phyloP scores from a whole-genome alignment of 192 early-diverging fungal genomes.

The Backusella australiensis region DNA sequence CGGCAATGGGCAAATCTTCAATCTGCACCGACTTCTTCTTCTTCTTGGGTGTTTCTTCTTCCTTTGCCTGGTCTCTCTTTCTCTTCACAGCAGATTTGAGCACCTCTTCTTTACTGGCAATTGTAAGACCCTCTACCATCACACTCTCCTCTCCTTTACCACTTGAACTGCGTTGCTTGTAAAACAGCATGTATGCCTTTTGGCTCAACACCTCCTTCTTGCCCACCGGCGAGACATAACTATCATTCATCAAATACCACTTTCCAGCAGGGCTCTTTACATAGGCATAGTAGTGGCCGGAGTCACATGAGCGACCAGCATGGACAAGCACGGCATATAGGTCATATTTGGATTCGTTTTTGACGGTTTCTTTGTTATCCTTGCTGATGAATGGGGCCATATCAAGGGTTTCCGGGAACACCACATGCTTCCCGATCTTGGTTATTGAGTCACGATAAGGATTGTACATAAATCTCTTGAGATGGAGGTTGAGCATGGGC shows the following conservation, averaged over 20 bases:
- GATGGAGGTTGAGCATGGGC: conserved; percentile 68
- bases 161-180: conserved; percentile 41
- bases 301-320: conserved; percentile 63
- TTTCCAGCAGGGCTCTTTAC: conserved; percentile 72
- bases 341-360: conserved; percentile 44
- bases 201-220: conserved; percentile 65
- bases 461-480: conserved; percentile 81
- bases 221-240: conserved; percentile 56
- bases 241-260: conserved; percentile 84
- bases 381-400: conserved; percentile 61
- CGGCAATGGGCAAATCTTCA: not conserved
- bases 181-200: conserved; percentile 89
- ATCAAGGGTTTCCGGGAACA: conserved; percentile 61
- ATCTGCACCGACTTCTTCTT: not conserved
- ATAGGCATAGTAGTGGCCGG: conserved; percentile 88
- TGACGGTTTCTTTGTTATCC: conserved; percentile 17
- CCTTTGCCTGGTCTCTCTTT: not conserved
- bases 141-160: not conserved
- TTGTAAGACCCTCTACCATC: not conserved
- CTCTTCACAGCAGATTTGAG: not conserved
- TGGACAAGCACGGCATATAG: conserved; percentile 85
- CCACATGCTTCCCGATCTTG: conserved; percentile 67
- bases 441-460: conserved; percentile 42
- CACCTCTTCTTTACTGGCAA: not conserved
- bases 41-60: not conserved